Base-by-base conservation (phyloP, 352 stramenopile genomes). In the Elongisporangium anandrum region DNA sequence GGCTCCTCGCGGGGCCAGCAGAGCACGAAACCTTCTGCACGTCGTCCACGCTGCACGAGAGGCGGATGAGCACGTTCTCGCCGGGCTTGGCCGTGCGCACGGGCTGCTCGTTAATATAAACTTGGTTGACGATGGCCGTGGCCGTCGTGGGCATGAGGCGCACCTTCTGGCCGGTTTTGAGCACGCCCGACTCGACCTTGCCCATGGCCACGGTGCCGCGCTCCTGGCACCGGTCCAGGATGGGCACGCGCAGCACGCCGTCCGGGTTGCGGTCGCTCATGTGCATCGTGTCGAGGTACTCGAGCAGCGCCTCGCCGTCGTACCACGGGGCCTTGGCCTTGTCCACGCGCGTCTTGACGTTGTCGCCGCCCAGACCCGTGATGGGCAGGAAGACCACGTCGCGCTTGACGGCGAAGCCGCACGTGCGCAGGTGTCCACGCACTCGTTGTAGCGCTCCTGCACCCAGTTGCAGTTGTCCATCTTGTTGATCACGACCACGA, bases 401-500 rank as follows among this genome's bases (percentile, higher is more conserved):
- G 38, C 84, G 94, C 79, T 99, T 99, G 52, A 99, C 97, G n/a
- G 90, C 96, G 65, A 98, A 99, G 7, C 97, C 97, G 61, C 95
- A 99, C 24, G 79, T 86, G 23, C 81, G 81, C 56, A 93, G 59
- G 78, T 98, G 26, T 76, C 86, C 23, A 97, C 81, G 66, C 97
- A 99, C 64, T 94, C 85, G 63, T 93, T 82, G 39, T 76, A 93
- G 58, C 95, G 90, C 38, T 97, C 90, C 67, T 98, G 93, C 7
- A 66, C 85, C 96, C 96, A 99, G 21, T 96, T 98, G 17, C 87
- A 85, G 56, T 99, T 97, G 77, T 99, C 97, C 97, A 99, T 99
- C 85, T 99, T 99, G 77, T 99, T 99, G 70, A 99, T 98, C 16
- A 98, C 97, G 38, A 99, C 97, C 60, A 99, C 81, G 39, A 99